A percentile compares a stretch with the other conserved stretches of the same genome.
phyloP scores from a whole-genome alignment of 139 green algal genomes.

The Chlamydomonas incerta region DNA sequence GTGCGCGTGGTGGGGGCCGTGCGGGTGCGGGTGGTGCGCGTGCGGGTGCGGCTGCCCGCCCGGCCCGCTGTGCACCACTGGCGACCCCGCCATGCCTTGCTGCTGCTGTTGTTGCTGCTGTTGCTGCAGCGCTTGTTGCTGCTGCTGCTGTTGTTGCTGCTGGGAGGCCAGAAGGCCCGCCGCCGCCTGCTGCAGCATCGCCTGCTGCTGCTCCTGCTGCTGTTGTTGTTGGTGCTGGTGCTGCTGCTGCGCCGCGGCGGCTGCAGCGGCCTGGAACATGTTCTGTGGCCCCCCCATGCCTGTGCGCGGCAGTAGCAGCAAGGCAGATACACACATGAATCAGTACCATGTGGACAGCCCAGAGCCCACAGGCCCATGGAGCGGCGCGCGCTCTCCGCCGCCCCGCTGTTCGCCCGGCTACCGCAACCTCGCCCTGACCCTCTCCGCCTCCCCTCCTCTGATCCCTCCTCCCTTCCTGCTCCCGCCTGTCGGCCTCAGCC shows the following conservation, averaged over 20 bases:
- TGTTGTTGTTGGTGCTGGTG: background rate
- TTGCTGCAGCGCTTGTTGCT: background rate
- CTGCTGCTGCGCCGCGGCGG: background rate
- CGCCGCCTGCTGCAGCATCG: background rate
- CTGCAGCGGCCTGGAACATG: background rate
- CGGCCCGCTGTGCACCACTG: background rate
- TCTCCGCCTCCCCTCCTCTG: no score
- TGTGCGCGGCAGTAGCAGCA: no score
- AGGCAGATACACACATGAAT: no score
- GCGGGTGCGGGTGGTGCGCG: background rate
- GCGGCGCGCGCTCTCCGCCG: no score
- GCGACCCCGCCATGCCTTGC: background rate
- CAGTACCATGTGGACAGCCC: no score
- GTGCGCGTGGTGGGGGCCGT: background rate
- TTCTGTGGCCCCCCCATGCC: background rate
- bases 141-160: background rate
- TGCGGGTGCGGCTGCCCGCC: background rate
- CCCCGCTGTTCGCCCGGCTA: no score
- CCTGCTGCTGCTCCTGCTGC: background rate
- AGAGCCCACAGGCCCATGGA: no score
- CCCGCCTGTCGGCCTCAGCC: no score
- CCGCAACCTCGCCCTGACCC: no score
- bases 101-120: constrained; percentile 16
- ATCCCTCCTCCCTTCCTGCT: no score
- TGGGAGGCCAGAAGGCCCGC: background rate